Evolutionary conservation across 2,329 filamentous ascomycete genomes (phyloP).

Genomic region (Karstenula rhodostoma): DNA sequence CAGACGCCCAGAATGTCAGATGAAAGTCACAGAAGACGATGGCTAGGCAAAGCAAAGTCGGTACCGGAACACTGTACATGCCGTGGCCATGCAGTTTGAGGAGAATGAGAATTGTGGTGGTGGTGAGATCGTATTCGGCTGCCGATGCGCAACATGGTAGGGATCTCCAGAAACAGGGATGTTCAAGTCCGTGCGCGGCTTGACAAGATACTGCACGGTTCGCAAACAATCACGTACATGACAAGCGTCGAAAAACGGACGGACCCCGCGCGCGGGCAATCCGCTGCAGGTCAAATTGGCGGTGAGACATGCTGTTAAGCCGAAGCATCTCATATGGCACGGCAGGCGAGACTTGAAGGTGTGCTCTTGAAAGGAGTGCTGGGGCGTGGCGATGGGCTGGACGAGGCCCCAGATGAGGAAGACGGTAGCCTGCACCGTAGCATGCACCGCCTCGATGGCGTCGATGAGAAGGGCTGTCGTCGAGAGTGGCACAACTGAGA

Average conservation of each 20-base stretch:
- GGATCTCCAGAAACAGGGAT: constrained; percentile 18
- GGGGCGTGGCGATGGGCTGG: constrained; percentile 13
- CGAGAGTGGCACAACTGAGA: not conserved
- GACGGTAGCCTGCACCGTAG: constrained; percentile 9
- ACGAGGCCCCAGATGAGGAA: constrained; percentile 13
- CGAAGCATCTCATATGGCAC: constrained; percentile 15
- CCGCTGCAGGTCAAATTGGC: constrained; percentile 19
- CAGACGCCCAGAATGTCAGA: not conserved
- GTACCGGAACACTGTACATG: not conserved
- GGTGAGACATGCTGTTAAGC: constrained; percentile 21
- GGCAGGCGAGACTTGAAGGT: constrained; percentile 11
- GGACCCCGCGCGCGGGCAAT: constrained; percentile 16
- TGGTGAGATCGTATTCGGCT: constrained; percentile 24
- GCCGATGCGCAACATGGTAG: constrained; percentile 12
- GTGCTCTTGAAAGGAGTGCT: constrained; percentile 5
- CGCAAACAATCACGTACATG: constrained; percentile 18
- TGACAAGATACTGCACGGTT: constrained; percentile 24
- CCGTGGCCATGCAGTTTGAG: not conserved
- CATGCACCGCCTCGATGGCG: constrained; percentile 5
- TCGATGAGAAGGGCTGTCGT: constrained; percentile 2
- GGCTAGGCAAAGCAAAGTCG: not conserved
- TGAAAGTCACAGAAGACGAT: not conserved
- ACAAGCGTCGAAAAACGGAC: constrained; percentile 15
- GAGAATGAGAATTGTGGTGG: constrained; percentile 4
- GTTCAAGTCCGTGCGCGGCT: constrained; percentile 7